A percentile compares a stretch with the other conserved stretches of the same genome.
These are phyloP conservation scores for Trichophyton rubrum DNA, from an alignment of 2,329 filamentous ascomycete species.

Conservation along the genomic window DNA sequence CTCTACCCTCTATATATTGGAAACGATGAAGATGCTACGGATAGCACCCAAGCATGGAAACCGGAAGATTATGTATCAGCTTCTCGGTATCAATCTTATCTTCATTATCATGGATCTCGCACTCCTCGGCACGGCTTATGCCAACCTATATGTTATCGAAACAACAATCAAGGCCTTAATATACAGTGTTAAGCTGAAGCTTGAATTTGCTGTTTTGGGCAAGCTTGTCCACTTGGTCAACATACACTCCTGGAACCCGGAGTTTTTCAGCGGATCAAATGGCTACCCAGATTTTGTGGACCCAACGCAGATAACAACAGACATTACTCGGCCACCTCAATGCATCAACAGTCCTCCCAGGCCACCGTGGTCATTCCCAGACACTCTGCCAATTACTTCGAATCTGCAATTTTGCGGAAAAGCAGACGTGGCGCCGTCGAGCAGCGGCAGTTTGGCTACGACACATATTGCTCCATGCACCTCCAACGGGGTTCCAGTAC, in stretches of 20 bases:
- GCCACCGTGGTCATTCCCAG: slow-evolving; percentile 9
- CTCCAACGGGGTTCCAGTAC: neutral
- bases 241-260: slow-evolving; percentile 27
- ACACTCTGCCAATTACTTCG: neutral
- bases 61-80: slow-evolving; percentile 37
- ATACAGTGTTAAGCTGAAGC: slow-evolving; percentile 39
- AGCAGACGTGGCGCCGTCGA: neutral
- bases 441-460: neutral
- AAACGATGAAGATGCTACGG: slow-evolving; percentile 41
- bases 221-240: slow-evolving; percentile 34
- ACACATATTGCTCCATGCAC: slow-evolving; percentile 3
- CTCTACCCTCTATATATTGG: slow-evolving; percentile 39
- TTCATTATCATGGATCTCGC: slow-evolving; percentile 37
- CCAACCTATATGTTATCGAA: slow-evolving; percentile 35
- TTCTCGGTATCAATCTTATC: slow-evolving; percentile 38
- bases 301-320: slow-evolving; percentile 30
- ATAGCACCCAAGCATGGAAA: slow-evolving; percentile 32
- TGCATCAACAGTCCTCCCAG: slow-evolving; percentile 7
- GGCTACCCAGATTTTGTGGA: slow-evolving; percentile 36
- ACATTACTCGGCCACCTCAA: slow-evolving; percentile 28
- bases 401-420: neutral
- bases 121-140: slow-evolving; percentile 33
- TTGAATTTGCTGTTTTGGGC: slow-evolving; percentile 39
- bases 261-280: slow-evolving; percentile 22
- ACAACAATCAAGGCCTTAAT: slow-evolving; percentile 37